Conservation (phyloP, 371 early-diverging fungal species). For the Gilbertella persicaria region DNA sequence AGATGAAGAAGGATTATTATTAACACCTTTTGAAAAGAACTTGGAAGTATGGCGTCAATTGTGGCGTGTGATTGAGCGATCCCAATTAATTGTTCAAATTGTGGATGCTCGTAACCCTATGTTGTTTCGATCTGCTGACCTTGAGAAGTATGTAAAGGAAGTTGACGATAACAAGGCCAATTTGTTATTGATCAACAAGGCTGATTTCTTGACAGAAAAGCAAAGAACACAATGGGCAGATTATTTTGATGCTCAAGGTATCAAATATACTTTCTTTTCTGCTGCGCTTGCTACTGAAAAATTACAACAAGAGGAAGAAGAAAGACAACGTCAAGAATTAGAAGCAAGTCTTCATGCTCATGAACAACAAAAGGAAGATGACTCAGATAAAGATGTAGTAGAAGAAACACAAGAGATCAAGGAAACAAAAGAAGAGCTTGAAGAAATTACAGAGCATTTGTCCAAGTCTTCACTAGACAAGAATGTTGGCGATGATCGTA, state of each 20-base stretch:
- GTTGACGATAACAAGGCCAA: constrained; percentile 84
- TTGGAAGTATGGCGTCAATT: constrained; percentile 99
- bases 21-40: constrained; percentile 99
- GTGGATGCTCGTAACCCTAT: constrained; percentile 99
- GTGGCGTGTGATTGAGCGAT: constrained; percentile 99
- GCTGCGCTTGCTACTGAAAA: constrained; percentile 66
- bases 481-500: constrained; percentile 47
- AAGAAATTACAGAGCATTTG: constrained; percentile 27
- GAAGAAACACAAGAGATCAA: constrained; percentile 23
- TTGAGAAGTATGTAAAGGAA: constrained; percentile 90
- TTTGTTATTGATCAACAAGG: constrained; percentile 95
- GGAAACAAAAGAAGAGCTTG: constrained; percentile 31
- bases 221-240: constrained; percentile 83
- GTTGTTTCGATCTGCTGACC: constrained; percentile 92
- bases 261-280: constrained; percentile 91
- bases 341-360: constrained; percentile 29
- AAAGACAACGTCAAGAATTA: constrained; percentile 34
- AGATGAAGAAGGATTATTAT: constrained; percentile 86
- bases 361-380: constrained; percentile 29
- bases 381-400: constrained; percentile 13
- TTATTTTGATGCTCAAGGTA: constrained; percentile 79
- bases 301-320: constrained; percentile 55
- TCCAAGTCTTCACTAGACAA: constrained; percentile 14
- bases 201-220: constrained; percentile 88
- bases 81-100: constrained; percentile 97